Base-by-base conservation (phyloP, 352 stramenopile species). In the Phytophthora cactorum region DNA sequence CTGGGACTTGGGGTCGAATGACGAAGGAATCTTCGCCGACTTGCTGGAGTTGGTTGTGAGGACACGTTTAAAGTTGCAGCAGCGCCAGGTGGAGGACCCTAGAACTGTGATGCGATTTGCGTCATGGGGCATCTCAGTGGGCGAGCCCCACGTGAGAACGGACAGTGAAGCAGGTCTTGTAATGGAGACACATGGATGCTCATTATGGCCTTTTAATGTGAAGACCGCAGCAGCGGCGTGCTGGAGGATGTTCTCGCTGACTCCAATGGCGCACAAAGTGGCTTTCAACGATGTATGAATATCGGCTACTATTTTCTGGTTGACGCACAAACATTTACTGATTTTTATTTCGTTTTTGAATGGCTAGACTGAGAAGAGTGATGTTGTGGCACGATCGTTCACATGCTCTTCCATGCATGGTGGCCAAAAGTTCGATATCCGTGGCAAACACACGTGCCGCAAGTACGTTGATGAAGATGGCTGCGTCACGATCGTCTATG, bases 1-100 rank as follows among this genome's bases (percentile, higher is more conserved):
- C 32, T 64, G 66, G 49, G 56, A 72, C 8, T 32, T 72, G 14
- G 36, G n/a, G 2, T 44, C 44, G 1, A 51, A 79, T 52, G 74
- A 78, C 1, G 63, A 70, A 22, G 59, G 15, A 10, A 65, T 79
- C 12, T 72, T 76, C 34, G 47, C 61, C 5, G 59, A 79, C 45
- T 72, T 75, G 45, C 45, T 78, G 6, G n/a, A 59, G 1, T 45
- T 78, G 10, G 27, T 72, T 27, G 61, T 58, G 22, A 59, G 47
- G 49, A 52, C 43, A 17, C 59, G 38, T n/a, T 10, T 75, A 22
- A 57, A 74, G 25, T 44, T 79, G 12, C 32, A 74, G 25, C 50
- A 12, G 55, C 63, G 29, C 5, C 52, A 57, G 41, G 31, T 69
- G 38, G 38, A 72, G 27, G n/a, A 69, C 51, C 52, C 71, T 3